These are phyloP conservation scores for Spergularia azorica DNA, from an alignment of 179 eudicot genomes.

Conservation along the genomic window DNA sequence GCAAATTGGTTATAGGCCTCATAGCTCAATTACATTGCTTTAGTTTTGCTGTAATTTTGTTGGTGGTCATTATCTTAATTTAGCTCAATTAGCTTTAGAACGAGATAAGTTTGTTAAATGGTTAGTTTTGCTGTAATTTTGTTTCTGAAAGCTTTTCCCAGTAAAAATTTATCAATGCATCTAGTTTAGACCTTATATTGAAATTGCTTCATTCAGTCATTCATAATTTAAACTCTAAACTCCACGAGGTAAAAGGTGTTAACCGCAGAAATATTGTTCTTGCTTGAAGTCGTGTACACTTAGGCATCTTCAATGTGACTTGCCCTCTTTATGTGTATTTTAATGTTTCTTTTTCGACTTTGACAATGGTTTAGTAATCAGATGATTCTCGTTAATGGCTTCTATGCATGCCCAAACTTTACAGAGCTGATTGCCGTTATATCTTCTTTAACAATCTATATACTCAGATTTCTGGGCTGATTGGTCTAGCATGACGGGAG, in stretches of 20 bases:
- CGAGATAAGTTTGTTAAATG: background rate
- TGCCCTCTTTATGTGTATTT: too few species aligned
- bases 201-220: background rate
- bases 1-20: background rate
- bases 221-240: background rate
- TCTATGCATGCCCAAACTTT: too few species aligned
- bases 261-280: too few species aligned
- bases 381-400: too few species aligned
- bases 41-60: background rate
- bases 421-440: background rate
- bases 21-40: background rate
- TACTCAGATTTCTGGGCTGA: conserved; percentile 5
- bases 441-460: background rate
- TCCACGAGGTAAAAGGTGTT: too few species aligned
- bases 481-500: conserved; percentile 31
- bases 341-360: too few species aligned
- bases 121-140: background rate
- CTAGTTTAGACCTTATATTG: background rate
- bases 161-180: background rate
- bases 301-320: too few species aligned
- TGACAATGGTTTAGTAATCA: too few species aligned
- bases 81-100: too few species aligned
- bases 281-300: too few species aligned
- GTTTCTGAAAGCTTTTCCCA: background rate
- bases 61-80: background rate